Evolutionary conservation across 345 rosid species (phyloP), one percentile per base, ranked within the genome.

Genomic region (Bruguiera gymnorhiza): DNA sequence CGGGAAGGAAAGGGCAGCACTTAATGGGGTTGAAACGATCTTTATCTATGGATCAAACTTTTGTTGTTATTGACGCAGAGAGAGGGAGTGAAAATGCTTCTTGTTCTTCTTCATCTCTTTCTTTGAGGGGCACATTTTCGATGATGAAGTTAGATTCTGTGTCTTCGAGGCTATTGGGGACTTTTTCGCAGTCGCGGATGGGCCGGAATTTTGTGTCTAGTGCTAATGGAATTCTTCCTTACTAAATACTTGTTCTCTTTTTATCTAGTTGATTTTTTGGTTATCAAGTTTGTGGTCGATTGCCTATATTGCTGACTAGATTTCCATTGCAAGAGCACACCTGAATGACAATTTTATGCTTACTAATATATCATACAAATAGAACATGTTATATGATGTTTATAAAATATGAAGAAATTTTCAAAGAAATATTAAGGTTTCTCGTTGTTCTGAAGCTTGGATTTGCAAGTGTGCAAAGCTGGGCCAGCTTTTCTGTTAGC

Each of bases 21-120:
- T 37, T 30, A 0, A 50, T 11, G 32, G 51, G 52, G 37, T 65
- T 78, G 71, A 71, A 60, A 66, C 59, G 84, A 55, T 83, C 86
- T 4, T 63, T 83, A 43, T 83, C 86, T 0, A 54, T 78, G 86
- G 86, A 80, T 78, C 81, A 70, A 23, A 70, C 51, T 57, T 73
- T 58, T 39, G 39, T 75, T 43, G 64, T 72, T 11, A 64, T 79
- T 23, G 70, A 71, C 60, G 30, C 68, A 21, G 53, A 65, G 50
- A 31, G 80, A 68, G 3, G 51, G 29, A 8, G 30, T 31, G 11
- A 67, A 61, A 27, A 72, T 5, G 63, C 30, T 48, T 36, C 57
- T 10, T 52, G 70, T 3, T 20, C 29, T 1, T 64, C 72, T 20
- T 31, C 63, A 2, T 36, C 70, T 0, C 50, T 62, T 20, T 46